Percentiles rank a stretch among this genome's conserved stretches.
Evolutionary conservation across 2,329 filamentous ascomycete genomes (phyloP).

Genomic region (Curvularia lunata): DNA sequence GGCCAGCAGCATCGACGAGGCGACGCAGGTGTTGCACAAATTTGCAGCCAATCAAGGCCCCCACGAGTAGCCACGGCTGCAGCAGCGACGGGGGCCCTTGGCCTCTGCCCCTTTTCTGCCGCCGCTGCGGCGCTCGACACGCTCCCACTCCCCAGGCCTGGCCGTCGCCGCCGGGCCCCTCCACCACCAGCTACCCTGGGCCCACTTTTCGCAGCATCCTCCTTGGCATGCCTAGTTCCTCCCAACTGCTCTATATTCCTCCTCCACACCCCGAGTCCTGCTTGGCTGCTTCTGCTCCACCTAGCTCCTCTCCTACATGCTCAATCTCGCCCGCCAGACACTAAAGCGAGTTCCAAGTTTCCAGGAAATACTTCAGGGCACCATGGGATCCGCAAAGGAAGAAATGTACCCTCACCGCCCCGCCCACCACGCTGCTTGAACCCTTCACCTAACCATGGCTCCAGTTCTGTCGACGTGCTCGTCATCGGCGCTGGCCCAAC

Average conservation of each 20-base stretch:
- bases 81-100: conserved; percentile 12
- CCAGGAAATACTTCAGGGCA: conserved; percentile 50
- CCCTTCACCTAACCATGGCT: conserved; percentile 24
- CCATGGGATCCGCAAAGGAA: conserved; percentile 50
- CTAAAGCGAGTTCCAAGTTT: conserved; percentile 52
- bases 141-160: not conserved
- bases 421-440: not conserved
- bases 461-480: conserved; percentile 91
- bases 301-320: conserved; percentile 40
- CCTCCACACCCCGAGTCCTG: conserved; percentile 26
- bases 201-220: conserved; percentile 24
- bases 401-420: conserved; percentile 50
- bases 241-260: conserved; percentile 32
- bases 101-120: conserved; percentile 36
- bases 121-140: conserved; percentile 15
- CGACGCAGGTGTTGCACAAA: conserved; percentile 6
- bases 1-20: not conserved
- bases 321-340: conserved; percentile 48
- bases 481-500: conserved; percentile 98
- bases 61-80: conserved; percentile 23
- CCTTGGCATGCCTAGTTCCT: conserved; percentile 39
- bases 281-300: conserved; percentile 28
- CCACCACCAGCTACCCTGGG: conserved; percentile 16
- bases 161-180: conserved; percentile 12
- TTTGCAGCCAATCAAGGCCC: conserved; percentile 31